A percentile compares a stretch with the other conserved stretches of the same genome.
phyloP scores from a whole-genome alignment of 495 filamentous ascomycete genomes.

The Penicillium verhagenii region DNA sequence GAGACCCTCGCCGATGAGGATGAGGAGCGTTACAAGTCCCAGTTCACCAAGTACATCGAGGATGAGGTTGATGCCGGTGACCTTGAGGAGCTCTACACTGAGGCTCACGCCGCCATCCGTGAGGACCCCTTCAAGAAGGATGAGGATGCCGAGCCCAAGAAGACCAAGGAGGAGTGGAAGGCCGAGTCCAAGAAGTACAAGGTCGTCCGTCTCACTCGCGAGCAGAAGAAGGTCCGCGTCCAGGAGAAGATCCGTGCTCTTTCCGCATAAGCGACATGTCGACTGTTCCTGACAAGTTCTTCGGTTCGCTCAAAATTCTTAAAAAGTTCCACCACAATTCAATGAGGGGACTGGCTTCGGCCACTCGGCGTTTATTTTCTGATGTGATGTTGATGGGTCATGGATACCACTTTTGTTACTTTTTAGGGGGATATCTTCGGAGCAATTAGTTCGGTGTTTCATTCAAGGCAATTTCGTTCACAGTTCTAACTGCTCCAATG shows the following conservation, averaged over 20 bases:
- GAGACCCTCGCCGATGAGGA: conserved; percentile 99
- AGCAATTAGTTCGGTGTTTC: conserved; percentile 35
- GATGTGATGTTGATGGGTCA: conserved; percentile 30
- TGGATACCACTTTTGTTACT: conserved; percentile 33
- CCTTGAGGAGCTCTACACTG: conserved; percentile 92
- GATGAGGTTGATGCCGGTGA: conserved; percentile 95
- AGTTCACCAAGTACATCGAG: conserved; percentile 97
- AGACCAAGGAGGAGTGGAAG: conserved; percentile 97
- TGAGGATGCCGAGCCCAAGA: conserved; percentile 74
- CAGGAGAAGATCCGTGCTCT: conserved; percentile 81
- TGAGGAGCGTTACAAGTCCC: conserved; percentile 98
- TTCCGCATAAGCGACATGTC: conserved; percentile 35
- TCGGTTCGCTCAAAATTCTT: conserved; percentile 18
- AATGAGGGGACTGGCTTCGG: conserved; percentile 27
- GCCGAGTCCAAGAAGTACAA: conserved; percentile 87
- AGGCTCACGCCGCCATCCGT: conserved; percentile 95
- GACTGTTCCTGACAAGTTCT: conserved; percentile 17
- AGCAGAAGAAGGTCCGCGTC: conserved; percentile 73
- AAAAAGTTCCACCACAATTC: conserved; percentile 23
- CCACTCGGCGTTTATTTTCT: conserved; percentile 29
- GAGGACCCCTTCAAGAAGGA: conserved; percentile 97
- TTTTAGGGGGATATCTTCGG: conserved; percentile 20
- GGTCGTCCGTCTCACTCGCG: conserved; percentile 72
- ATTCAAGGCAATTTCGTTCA: conserved; percentile 33
- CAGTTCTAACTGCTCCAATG: conserved; percentile 36